Base-by-base conservation (phyloP, 1,284 basidiomycete species). In the Cryptococcus neoformans region DNA sequence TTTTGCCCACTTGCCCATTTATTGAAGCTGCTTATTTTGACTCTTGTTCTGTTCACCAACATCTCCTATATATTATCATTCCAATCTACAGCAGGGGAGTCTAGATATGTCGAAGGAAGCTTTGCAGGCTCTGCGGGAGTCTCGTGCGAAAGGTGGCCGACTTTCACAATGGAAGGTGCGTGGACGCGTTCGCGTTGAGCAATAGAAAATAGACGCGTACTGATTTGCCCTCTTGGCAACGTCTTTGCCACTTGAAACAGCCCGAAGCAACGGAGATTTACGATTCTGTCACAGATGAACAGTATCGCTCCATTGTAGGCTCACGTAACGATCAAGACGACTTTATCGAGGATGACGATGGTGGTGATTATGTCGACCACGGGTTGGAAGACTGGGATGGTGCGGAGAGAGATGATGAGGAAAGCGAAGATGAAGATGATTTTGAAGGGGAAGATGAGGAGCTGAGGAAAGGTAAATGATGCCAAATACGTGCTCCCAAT, bases 291-390 rank as follows among this genome's bases (percentile, higher is more conserved):
- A 85, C 87, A 0, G 95, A 98, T 62, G 89, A 92, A 36, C 87
- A 94, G 65, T 99, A 98, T 77, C 86, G 84, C 65, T 82, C 83
- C 14, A 89, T 98, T 59, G 92, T 98, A 4, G 85, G 85, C 54
- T 86, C 87, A 1, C 83, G 96, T 16, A 81, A 96, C 16, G 21
- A 21, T 21, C 81, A 83, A 65, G 92, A 97, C 68, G 95, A 99
- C 77, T 99, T 99, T 63, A 91, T 96, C 34, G 87, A 90, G 48
- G 94, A 99, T 69, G 96, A 99, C 79, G 93, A 94, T 53, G 84
- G 89, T 0, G 85, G 83, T 17, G 96, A 92, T 10, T 99, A 99
- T 72, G 87, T 90, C 69, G 96, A 99, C 78, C 90, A 96, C 68
- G 96, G 96, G 4, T 87, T 91, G 83, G 94, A 98, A 63, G 93